These are phyloP conservation scores for Colletotrichum karsti DNA, from an alignment of 2,329 filamentous ascomycete species.

Conservation along the genomic window DNA sequence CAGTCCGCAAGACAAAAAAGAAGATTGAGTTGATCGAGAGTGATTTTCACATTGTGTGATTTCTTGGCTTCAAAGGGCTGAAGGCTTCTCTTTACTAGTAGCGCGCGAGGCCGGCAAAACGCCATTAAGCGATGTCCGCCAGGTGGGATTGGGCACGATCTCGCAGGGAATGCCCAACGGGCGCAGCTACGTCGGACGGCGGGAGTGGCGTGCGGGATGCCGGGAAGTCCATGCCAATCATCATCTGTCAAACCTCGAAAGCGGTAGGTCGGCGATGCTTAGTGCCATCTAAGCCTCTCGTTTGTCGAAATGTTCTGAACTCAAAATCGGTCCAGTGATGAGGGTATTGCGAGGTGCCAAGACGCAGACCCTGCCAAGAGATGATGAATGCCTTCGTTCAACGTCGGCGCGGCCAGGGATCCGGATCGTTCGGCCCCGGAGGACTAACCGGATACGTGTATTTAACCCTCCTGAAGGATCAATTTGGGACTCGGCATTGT, in stretches of 20 bases:
- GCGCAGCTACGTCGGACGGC: background rate
- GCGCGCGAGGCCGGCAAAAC: background rate
- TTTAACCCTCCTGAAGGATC: background rate
- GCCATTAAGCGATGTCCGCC: background rate
- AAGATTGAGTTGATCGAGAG: background rate
- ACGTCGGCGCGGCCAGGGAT: background rate
- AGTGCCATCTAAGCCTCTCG: background rate
- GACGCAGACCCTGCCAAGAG: background rate
- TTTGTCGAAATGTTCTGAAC: background rate
- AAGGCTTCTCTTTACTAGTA: constrained; percentile 5
- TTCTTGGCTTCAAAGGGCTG: background rate
- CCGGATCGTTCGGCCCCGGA: background rate
- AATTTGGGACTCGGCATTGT: background rate
- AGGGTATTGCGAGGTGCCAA: background rate
- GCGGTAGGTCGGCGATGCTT: background rate
- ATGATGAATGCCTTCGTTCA: background rate
- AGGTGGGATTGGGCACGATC: background rate
- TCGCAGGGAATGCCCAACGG: constrained; percentile 1
- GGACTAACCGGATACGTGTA: background rate
- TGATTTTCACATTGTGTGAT: too few relatives aligned
- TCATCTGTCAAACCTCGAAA: background rate
- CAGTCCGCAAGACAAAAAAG: background rate
- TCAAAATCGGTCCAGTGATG: background rate
- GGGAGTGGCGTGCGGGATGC: background rate
- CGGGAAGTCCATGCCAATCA: constrained; percentile 5